Percentiles rank a stretch among this genome's conserved stretches.
Evolutionary conservation across 164 flowering plant species (phyloP).

Genomic region (Tetracentron sinense): DNA sequence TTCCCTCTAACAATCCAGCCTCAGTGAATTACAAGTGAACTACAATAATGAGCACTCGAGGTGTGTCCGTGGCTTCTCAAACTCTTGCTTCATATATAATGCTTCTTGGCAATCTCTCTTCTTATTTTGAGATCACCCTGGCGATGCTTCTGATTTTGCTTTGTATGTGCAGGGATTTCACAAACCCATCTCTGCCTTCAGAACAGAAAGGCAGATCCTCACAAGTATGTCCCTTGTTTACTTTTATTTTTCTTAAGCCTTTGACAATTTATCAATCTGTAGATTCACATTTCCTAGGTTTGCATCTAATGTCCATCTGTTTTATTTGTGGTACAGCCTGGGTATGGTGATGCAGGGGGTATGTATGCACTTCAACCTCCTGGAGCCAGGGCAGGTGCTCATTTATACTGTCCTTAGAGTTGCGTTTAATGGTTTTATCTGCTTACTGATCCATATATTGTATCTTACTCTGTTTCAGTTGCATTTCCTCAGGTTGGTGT

Average conservation of each 20-base stretch:
- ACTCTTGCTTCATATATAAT: not conserved
- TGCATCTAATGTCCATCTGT: not conserved
- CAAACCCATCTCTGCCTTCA: constrained; percentile 61
- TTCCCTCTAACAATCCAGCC: not conserved
- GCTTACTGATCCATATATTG: constrained; percentile 14
- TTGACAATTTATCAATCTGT: not conserved
- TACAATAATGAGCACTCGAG: constrained; percentile 47
- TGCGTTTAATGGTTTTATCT: not conserved
- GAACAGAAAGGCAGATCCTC: constrained; percentile 65
- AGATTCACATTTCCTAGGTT: not conserved
- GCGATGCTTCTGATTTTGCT: not conserved
- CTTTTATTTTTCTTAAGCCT: not conserved
- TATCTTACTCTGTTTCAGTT: constrained; percentile 48
- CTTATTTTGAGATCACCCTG: not conserved
- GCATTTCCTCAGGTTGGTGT: constrained; percentile 86
- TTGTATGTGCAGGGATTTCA: constrained; percentile 51
- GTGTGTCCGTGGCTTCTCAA: not conserved
- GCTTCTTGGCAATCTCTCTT: not conserved
- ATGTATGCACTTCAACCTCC: constrained; percentile 49
- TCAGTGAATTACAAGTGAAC: constrained; percentile 49
- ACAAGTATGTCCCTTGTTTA: constrained; percentile 37
- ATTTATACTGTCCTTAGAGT: not conserved
- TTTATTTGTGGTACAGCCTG: constrained; percentile 40
- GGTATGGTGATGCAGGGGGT: constrained; percentile 72
- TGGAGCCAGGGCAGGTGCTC: constrained; percentile 52